These are phyloP conservation scores for Effrenium voratum DNA, from an alignment of 73 alveolate genomes.

Conservation along the genomic window DNA sequence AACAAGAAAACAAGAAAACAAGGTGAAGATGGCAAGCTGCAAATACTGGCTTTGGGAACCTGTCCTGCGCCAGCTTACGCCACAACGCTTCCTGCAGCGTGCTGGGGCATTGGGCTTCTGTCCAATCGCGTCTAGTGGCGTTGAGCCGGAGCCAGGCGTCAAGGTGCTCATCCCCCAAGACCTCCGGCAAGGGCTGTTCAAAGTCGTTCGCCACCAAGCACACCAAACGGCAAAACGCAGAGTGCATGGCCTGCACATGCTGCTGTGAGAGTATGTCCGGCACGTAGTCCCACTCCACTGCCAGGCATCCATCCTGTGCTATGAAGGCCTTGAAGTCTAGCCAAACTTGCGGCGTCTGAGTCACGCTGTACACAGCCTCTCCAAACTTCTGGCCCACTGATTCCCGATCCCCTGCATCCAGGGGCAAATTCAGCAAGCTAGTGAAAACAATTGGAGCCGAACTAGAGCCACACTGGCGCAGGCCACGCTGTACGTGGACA, in stretches of 20 bases:
- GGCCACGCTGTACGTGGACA: neutral
- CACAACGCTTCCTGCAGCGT: neutral
- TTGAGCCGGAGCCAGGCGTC: neutral
- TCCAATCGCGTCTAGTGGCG: neutral
- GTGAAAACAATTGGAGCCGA: constrained; percentile 21
- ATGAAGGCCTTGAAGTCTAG: constrained; percentile 37
- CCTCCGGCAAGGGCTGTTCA: neutral
- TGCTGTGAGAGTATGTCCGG: neutral
- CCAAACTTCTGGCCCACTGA: constrained; percentile 22
- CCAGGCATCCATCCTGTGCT: neutral
- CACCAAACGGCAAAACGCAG: neutral
- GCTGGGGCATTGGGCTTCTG: neutral
- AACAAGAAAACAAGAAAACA: no score
- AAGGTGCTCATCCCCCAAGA: neutral
- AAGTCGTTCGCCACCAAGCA: neutral
- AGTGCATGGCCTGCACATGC: constrained; percentile 1
- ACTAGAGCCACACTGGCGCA: neutral
- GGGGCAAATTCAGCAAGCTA: neutral
- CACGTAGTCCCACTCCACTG: constrained; percentile 8
- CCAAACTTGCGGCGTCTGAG: constrained; percentile 25
- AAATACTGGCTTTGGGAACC: no score
- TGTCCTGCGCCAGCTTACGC: neutral
- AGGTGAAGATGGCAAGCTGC: no score
- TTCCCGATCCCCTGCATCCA: neutral
- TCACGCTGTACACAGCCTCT: neutral